Evolutionary conservation across 805 yeast genomes (phyloP), one percentile per base, ranked within the genome.

Genomic region (Zygosaccharomyces kombuchaensis): DNA sequence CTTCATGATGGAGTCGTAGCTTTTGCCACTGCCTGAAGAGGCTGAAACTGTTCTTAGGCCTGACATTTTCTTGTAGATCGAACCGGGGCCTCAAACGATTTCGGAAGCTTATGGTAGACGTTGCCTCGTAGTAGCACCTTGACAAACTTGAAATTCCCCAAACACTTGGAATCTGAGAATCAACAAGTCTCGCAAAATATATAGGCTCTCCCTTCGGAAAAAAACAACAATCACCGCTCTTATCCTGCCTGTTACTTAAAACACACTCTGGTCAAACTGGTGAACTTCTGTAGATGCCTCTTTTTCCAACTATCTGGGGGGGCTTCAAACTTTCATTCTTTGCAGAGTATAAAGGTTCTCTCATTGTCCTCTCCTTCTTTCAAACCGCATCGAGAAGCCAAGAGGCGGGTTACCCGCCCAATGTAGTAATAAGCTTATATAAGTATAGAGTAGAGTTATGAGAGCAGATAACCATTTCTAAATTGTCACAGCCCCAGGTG

Each of bases 1-100:
- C 73, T 90, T 90, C 84, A 90, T 84, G 60, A 91, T 85, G 71
- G 88, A 82, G 65, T 89, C 96, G 62, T 87, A 89, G 46, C 60
- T 60, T 44, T 65, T 62, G 36, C 59, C 63, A 43, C 51, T 58
- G 13, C 56, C 56, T 26, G 56, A 57, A 21, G 58, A 53, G 29
- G 62, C 59, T 22, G 62, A 56, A 27, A 54, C 60, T 12, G 62
- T 57, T 51, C 62, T 59, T 40, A 59, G 41, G 29, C 62, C 65
- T 22, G 67, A 62, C 67, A 62, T 62, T 16, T 34, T 23, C 21
- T 14, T 10, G 32, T 14, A 29, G 32, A 29, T 29, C 5, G 32
- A 29, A 29, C 32, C 12, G 32, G 32, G 32, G 10, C 10, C 3
- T 29, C 32, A 12, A 13, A 13, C 14, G 32, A 29, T 29, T 7